A percentile compares a stretch with the other conserved stretches of the same genome.
phyloP scores from a whole-genome alignment of 2,329 filamentous ascomycete genomes.

The Nemania sp. region DNA sequence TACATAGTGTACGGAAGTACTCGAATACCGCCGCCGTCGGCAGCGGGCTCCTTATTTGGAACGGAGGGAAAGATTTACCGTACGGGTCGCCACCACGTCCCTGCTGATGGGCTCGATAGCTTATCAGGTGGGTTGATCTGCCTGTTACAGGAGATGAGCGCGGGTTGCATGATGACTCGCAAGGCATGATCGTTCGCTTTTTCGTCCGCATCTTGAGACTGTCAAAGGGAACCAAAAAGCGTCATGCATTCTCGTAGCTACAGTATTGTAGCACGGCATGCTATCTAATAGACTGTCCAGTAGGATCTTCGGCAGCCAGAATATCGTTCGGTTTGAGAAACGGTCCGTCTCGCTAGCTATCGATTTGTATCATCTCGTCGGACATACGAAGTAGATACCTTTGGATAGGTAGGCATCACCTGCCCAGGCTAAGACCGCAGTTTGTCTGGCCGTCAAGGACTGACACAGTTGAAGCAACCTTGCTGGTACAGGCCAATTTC shows the following conservation, averaged over 20 bases:
- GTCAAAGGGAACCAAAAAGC: conserved; percentile 15
- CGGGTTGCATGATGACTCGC: conserved; percentile 16
- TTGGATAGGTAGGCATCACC: too few relatives aligned
- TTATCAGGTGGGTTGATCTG: conserved; percentile 8
- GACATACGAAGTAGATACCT: too few relatives aligned
- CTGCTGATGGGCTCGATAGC: conserved; percentile 15
- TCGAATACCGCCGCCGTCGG: conserved; percentile 9
- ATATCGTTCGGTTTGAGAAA: too few relatives aligned
- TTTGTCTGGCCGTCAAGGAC: conserved; percentile 2
- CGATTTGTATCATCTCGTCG: too few relatives aligned
- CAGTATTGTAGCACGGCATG: conserved; percentile 18
- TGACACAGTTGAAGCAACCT: conserved; percentile 2
- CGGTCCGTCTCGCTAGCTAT: conserved; percentile 7
- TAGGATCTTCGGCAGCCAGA: too few relatives aligned
- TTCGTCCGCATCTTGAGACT: conserved; percentile 22
- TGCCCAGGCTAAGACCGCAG: background rate
- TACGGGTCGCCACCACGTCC: conserved; percentile 13
- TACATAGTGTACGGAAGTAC: background rate
- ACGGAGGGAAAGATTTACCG: conserved; percentile 19
- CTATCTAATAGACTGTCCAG: too few relatives aligned
- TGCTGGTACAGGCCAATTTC: background rate
- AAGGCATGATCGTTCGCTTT: conserved; percentile 15
- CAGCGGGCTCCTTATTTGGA: conserved; percentile 19
- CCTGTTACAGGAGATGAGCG: background rate
- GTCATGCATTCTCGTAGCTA: conserved; percentile 17